These are phyloP conservation scores for Syzygium oleosum DNA, from an alignment of 345 rosid genomes.

Conservation along the genomic window DNA sequence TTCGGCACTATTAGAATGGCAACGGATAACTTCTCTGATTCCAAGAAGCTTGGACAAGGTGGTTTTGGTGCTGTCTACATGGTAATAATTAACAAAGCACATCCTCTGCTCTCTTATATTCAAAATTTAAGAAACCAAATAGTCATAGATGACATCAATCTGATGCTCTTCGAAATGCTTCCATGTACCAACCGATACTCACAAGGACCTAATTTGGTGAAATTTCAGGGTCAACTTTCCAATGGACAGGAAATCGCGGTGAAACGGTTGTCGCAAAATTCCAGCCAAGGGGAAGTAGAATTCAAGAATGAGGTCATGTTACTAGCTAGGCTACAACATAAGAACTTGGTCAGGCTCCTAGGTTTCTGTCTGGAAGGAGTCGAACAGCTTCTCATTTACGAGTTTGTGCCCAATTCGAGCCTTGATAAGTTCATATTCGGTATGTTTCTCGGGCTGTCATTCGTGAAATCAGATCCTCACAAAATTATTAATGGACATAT, in stretches of 20 bases:
- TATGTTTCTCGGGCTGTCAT: neutral
- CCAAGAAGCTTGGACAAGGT: slow-evolving; percentile 21
- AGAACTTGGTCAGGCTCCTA: slow-evolving; percentile 30
- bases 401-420: slow-evolving; percentile 35
- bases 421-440: slow-evolving; percentile 36
- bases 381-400: slow-evolving; percentile 41
- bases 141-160: neutral
- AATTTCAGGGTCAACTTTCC: slow-evolving; percentile 11
- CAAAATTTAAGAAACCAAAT: too few relatives aligned
- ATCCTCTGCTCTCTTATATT: neutral
- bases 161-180: neutral
- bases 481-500: neutral
- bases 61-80: slow-evolving; percentile 20
- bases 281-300: slow-evolving; percentile 33
- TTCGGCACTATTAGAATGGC: slow-evolving; percentile 3
- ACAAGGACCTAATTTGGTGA: neutral
- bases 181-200: neutral
- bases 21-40: slow-evolving; percentile 11
- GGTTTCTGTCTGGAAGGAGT: slow-evolving; percentile 29
- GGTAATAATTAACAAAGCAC: slow-evolving; percentile 4
- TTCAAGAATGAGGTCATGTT: slow-evolving; percentile 31
- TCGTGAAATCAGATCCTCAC: neutral
- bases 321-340: slow-evolving; percentile 35
- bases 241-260: slow-evolving; percentile 24
- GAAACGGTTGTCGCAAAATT: slow-evolving; percentile 21